A percentile compares a stretch with the other conserved stretches of the same genome.
Conservation (phyloP, 2,329 filamentous ascomycete genomes). For the Scleromitrula shiraiana region DNA sequence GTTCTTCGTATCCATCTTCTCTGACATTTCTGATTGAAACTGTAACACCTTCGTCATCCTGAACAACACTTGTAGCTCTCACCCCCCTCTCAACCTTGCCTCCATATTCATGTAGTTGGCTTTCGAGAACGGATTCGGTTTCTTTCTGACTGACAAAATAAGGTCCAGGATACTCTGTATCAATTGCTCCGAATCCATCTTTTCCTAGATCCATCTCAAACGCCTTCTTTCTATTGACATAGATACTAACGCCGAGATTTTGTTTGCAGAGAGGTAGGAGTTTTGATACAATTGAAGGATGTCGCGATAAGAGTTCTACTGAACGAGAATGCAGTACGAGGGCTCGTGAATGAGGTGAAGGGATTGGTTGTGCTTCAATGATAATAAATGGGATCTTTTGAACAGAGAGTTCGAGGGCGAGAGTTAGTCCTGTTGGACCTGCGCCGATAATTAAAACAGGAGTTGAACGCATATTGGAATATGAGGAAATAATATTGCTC, state of each 20-base stretch:
- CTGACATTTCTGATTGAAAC: conserved; percentile 18
- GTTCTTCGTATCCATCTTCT: conserved; percentile 18
- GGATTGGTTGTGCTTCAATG: conserved; percentile 30
- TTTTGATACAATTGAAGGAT: conserved; percentile 32
- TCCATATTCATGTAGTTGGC: conserved; percentile 24
- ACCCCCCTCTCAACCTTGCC: conserved; percentile 27
- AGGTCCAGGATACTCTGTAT: conserved; percentile 29
- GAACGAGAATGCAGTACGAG: conserved; percentile 42
- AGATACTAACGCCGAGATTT: conserved; percentile 33
- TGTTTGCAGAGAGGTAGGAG: conserved; percentile 33
- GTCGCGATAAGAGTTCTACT: conserved; percentile 41
- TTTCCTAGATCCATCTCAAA: conserved; percentile 28
- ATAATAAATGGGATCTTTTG: conserved; percentile 33
- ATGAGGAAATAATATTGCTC: too few relatives aligned
- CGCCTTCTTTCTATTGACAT: conserved; percentile 29
- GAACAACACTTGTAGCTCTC: conserved; percentile 25
- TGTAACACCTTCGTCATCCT: conserved; percentile 27
- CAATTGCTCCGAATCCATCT: conserved; percentile 15
- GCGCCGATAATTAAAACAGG: conserved; percentile 39
- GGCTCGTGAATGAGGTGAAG: conserved; percentile 34
- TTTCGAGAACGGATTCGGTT: conserved; percentile 30
- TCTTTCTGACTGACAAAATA: conserved; percentile 31
- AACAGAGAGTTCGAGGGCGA: conserved; percentile 33
- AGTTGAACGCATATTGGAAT: conserved; percentile 4
- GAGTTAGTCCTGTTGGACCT: conserved; percentile 37